Base-by-base conservation (phyloP, 192 early-diverging fungal species). In the Entomortierella chlamydospora region DNA sequence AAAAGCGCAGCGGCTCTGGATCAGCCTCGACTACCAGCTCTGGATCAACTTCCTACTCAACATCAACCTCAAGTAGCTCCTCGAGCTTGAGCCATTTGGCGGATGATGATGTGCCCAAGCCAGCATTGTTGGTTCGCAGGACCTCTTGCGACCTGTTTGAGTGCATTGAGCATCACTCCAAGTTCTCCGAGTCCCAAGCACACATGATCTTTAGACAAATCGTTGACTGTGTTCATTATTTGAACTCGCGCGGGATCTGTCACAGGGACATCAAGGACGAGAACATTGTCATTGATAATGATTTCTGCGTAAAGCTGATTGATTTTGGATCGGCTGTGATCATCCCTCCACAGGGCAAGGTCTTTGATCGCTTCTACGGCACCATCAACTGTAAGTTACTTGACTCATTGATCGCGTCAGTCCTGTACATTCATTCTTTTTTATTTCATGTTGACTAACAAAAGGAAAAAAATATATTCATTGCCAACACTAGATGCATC, bases 221-320 rank as follows among this genome's bases (percentile, higher is more conserved):
- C 57, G 88, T 87, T 0, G 72, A 83, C 0, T 92, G 91, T 52
- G 84, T 95, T 17, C 53, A 83, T 11, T 88, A 92, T 66, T 81
- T 95, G 18, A 87, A 93, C 54, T 64, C 45, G 1, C 70, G 76
- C 1, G 87, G 86, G 33, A 89, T 95, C 41, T 90, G 93, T 30
- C 94, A 95, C 70, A 87, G 92, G 25, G 92, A 94, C 62, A 88
- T 95, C 70, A 95, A 94, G 83, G 94, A 93, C 71, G 91, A 93
- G 52, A 92, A 91, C 61, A 86, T 88, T 72, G 87, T 92, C 13
- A 88, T 92, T 64, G 88, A 90, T 34, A 74, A 82, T 47, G 68
- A 85, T 28, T 86, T 83, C 56, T 41, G 71, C 11, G 90, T 90
- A 30, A 92, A 92, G 64, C 77, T 92, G 42, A 91, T 92, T 33